These are phyloP conservation scores for Diaporthe amygdali DNA, from an alignment of 2,329 filamentous ascomycete genomes.

Conservation along the genomic window DNA sequence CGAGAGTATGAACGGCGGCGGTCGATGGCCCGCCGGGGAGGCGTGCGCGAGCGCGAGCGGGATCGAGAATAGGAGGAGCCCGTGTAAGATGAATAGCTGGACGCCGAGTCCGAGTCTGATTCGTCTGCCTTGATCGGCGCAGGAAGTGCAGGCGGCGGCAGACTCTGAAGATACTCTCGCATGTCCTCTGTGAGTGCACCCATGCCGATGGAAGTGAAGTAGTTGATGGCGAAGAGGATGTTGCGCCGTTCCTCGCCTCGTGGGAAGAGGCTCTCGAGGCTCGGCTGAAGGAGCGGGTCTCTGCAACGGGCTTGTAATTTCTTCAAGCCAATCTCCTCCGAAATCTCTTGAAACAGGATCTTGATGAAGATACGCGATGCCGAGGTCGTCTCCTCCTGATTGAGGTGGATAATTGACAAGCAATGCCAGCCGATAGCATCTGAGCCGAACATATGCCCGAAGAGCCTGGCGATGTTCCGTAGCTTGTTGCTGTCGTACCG, in stretches of 20 bases:
- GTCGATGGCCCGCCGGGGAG: conserved; percentile 39
- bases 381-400: conserved; percentile 95
- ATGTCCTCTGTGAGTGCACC: conserved; percentile 93
- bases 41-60: conserved; percentile 50
- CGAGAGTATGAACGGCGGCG: conserved; percentile 43
- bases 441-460: conserved; percentile 86
- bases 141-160: conserved; percentile 82
- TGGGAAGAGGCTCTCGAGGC: conserved; percentile 87
- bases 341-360: conserved; percentile 92
- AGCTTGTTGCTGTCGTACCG: conserved; percentile 95
- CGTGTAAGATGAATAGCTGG: conserved; percentile 79
- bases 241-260: conserved; percentile 81
- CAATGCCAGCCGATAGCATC: conserved; percentile 95
- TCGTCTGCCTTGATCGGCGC: conserved; percentile 64
- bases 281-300: conserved; percentile 79
- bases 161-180: conserved; percentile 87
- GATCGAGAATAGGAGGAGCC: conserved; percentile 64
- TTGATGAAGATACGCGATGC: conserved; percentile 98
- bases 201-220: conserved; percentile 98
- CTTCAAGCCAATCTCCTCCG: conserved; percentile 83
- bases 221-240: conserved; percentile 97
- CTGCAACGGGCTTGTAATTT: conserved; percentile 78
- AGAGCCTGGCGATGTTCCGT: conserved; percentile 93
- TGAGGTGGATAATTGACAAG: conserved; percentile 82
- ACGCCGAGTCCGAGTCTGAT: conserved; percentile 74